Evolutionary conservation across 768 basidiomycete genomes (phyloP).

Genomic region (Astraeus odoratus): DNA sequence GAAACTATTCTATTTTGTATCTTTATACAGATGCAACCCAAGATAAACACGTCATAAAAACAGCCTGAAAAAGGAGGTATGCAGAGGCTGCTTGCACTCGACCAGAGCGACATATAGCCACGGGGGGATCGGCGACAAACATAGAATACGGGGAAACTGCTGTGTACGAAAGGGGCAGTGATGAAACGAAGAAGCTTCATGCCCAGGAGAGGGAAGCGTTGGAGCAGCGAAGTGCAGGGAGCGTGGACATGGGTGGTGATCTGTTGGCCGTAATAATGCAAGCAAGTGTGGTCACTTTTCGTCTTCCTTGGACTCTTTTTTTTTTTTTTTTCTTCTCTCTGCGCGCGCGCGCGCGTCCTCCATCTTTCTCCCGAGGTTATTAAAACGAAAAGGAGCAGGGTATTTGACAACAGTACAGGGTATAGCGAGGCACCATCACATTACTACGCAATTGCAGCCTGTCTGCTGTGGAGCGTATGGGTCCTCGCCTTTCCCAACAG

Average conservation of each 20-base stretch:
- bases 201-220: not conserved
- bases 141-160: too few species aligned
- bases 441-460: constrained; percentile 66
- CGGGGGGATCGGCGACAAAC: too few species aligned
- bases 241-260: constrained; percentile 9
- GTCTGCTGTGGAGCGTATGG: constrained; percentile 82
- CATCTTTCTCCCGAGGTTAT: not conserved
- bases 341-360: not conserved
- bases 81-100: too few species aligned
- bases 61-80: too few species aligned
- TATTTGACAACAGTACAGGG: constrained; percentile 27
- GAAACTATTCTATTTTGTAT: too few species aligned
- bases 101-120: too few species aligned
- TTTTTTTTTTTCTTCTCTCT: not conserved
- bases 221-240: constrained; percentile 7
- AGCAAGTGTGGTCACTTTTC: too few species aligned
- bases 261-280: not conserved
- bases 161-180: too few species aligned
- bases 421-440: constrained; percentile 42
- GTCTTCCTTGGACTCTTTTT: too few species aligned
- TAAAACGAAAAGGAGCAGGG: constrained; percentile 12
- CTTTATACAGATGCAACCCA: too few species aligned
- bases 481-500: constrained; percentile 82
- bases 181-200: not conserved
- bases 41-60: too few species aligned